These are phyloP conservation scores for Cucumis cinereus DNA, from an alignment of 306 rosid species.

Conservation along the genomic window DNA sequence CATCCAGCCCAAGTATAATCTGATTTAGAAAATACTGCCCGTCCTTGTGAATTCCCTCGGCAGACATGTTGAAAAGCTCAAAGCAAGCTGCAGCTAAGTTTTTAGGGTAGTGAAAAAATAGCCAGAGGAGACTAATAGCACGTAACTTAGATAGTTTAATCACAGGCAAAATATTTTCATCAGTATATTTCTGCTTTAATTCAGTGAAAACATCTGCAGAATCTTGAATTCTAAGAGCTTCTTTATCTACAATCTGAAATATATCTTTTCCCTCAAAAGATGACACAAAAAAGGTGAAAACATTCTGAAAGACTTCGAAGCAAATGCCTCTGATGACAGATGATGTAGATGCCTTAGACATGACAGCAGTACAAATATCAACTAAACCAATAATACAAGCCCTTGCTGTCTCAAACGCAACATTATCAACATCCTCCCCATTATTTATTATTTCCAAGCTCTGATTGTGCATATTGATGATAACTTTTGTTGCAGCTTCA, in stretches of 20 bases:
- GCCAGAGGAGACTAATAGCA: slow-evolving; percentile 44
- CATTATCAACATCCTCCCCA: slow-evolving; percentile 52
- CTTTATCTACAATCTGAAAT: slow-evolving; percentile 39
- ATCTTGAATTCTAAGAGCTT: slow-evolving; percentile 46
- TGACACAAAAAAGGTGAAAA: slow-evolving; percentile 50
- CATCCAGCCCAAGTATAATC: slow-evolving; percentile 33
- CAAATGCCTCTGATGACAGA: slow-evolving; percentile 68
- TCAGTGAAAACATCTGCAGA: slow-evolving; percentile 37
- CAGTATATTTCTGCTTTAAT: slow-evolving; percentile 42
- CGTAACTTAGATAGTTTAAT: slow-evolving; percentile 41
- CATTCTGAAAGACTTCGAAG: slow-evolving; percentile 63
- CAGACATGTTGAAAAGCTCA: slow-evolving; percentile 41
- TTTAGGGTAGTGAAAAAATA: slow-evolving; percentile 66
- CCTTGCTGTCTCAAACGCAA: slow-evolving; percentile 72
- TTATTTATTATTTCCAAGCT: slow-evolving; percentile 40
- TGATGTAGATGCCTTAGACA: slow-evolving; percentile 53
- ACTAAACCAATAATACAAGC: slow-evolving; percentile 60
- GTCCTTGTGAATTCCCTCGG: slow-evolving; percentile 43
- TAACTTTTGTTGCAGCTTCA: slow-evolving; percentile 71
- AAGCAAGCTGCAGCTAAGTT: slow-evolving; percentile 69
- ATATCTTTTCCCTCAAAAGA: slow-evolving; percentile 59
- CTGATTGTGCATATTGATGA: slow-evolving; percentile 65
- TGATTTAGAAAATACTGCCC: slow-evolving; percentile 43
- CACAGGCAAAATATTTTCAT: slow-evolving; percentile 42
- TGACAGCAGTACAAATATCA: slow-evolving; percentile 56